Evolutionary conservation across 768 basidiomycete genomes (phyloP).

Genomic region (Lactifluus piperatus): DNA sequence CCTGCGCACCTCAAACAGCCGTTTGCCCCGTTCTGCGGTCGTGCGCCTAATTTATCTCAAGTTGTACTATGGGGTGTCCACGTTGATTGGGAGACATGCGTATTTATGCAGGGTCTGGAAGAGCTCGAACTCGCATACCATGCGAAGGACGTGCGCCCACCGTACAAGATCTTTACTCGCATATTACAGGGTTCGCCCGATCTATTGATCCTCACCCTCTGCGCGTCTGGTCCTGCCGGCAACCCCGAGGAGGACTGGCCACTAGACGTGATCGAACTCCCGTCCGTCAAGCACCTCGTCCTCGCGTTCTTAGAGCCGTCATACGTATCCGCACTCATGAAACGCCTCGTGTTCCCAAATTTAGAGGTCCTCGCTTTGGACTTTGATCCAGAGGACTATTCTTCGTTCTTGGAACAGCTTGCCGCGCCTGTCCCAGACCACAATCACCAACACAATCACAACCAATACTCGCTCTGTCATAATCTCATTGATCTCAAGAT

Average conservation of each 20-base stretch:
- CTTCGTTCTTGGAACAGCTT: conserved; percentile 39
- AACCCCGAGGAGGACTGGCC: conserved; percentile 32
- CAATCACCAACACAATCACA: not conserved
- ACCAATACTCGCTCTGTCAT: conserved; percentile 34
- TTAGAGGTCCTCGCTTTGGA: conserved; percentile 39
- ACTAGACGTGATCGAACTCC: conserved; percentile 19
- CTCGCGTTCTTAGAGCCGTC: conserved; percentile 28
- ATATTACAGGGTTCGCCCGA: conserved; percentile 47
- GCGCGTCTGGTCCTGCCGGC: conserved; percentile 48
- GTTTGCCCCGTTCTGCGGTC: conserved; percentile 44
- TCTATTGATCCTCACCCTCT: conserved; percentile 44
- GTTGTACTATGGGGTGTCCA: conserved; percentile 62
- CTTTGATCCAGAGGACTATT: conserved; percentile 47
- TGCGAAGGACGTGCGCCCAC: conserved; percentile 51
- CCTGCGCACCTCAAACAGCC: conserved; percentile 34
- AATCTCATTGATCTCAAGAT: conserved; percentile 47
- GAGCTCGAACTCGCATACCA: conserved; percentile 58
- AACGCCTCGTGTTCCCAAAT: conserved; percentile 29
- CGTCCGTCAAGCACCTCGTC: conserved; percentile 25
- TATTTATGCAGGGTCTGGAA: conserved; percentile 36
- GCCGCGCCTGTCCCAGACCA: conserved; percentile 30
- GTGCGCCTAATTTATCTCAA: conserved; percentile 40
- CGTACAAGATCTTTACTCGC: conserved; percentile 41
- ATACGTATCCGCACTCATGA: conserved; percentile 28
- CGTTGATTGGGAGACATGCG: conserved; percentile 49